These are phyloP conservation scores for Pulveroboletus frians DNA, from an alignment of 768 basidiomycete species.

Conservation along the genomic window DNA sequence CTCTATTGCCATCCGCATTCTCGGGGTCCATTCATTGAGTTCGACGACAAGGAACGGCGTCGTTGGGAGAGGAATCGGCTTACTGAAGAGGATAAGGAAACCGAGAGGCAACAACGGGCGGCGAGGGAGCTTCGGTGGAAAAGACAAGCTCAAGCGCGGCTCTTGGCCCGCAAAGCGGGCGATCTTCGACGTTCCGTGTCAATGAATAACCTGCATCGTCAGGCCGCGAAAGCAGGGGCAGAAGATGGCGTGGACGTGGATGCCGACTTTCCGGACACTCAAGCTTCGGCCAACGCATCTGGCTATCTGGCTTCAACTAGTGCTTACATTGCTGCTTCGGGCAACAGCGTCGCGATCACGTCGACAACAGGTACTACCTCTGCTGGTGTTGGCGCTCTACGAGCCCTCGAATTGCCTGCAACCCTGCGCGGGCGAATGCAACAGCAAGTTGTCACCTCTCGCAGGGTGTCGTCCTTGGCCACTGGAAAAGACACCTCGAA, in stretches of 20 bases:
- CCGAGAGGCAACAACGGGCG: slow-evolving; percentile 23
- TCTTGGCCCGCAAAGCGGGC: slow-evolving; percentile 32
- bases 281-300: slow-evolving; percentile 61
- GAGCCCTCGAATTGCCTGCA: slow-evolving; percentile 47
- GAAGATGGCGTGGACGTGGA: slow-evolving; percentile 43
- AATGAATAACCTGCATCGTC: slow-evolving; percentile 68
- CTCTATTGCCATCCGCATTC: slow-evolving; percentile 72
- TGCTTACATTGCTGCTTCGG: slow-evolving; percentile 84
- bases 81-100: slow-evolving; percentile 36
- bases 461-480: slow-evolving; percentile 38
- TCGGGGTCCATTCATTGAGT: slow-evolving; percentile 69
- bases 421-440: slow-evolving; percentile 52
- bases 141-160: slow-evolving; percentile 27
- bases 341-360: slow-evolving; percentile 90
- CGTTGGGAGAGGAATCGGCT: slow-evolving; percentile 56
- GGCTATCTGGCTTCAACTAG: slow-evolving; percentile 59
- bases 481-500: slow-evolving; percentile 24
- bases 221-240: slow-evolving; percentile 35
- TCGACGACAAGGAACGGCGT: slow-evolving; percentile 67
- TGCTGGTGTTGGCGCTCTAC: slow-evolving; percentile 42
- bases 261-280: slow-evolving; percentile 31
- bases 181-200: slow-evolving; percentile 73
- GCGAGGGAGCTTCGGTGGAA: slow-evolving; percentile 27
- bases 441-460: slow-evolving; percentile 64
- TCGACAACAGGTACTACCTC: slow-evolving; percentile 88